Evolutionary conservation across 2,329 filamentous ascomycete genomes (phyloP).

Genomic region (Phoma sp.): DNA sequence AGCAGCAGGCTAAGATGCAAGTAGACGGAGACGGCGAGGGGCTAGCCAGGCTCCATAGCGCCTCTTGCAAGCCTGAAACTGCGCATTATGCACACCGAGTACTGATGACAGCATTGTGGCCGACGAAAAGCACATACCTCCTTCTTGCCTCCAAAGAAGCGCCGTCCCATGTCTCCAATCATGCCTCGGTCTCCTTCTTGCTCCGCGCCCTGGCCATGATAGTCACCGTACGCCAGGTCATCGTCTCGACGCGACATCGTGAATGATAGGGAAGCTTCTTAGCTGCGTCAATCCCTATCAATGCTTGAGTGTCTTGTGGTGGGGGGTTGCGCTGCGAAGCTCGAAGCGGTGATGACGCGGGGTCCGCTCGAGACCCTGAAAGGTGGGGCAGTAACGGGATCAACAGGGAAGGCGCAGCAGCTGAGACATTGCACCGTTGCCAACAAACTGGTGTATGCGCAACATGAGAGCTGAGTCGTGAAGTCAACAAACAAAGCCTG

Average conservation of each 20-base stretch:
- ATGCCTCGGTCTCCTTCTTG: slow-evolving; percentile 59
- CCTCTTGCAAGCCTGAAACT: slow-evolving; percentile 20
- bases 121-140: slow-evolving; percentile 34
- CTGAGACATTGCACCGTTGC: slow-evolving; percentile 15
- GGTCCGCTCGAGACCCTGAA: slow-evolving; percentile 4
- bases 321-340: not conserved
- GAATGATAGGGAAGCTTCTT: not conserved
- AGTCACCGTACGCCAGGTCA: slow-evolving; percentile 63
- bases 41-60: slow-evolving; percentile 23
- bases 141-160: slow-evolving; percentile 48
- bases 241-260: slow-evolving; percentile 54
- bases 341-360: slow-evolving; percentile 15
- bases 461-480: not conserved
- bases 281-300: not conserved
- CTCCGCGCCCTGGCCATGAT: slow-evolving; percentile 49
- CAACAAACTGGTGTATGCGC: slow-evolving; percentile 1
- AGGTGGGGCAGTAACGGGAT: slow-evolving; percentile 10
- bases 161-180: slow-evolving; percentile 60
- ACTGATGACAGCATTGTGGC: slow-evolving; percentile 30
- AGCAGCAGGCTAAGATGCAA: slow-evolving; percentile 15
- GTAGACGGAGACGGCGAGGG: slow-evolving; percentile 10
- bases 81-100: slow-evolving; percentile 19
- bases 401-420: slow-evolving; percentile 11
- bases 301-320: not conserved
- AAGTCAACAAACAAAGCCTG: not conserved